Percentiles rank a stretch among this genome's conserved stretches.
Evolutionary conservation across 2,329 filamentous ascomycete species (phyloP).

Genomic region (Exophiala mesophila): DNA sequence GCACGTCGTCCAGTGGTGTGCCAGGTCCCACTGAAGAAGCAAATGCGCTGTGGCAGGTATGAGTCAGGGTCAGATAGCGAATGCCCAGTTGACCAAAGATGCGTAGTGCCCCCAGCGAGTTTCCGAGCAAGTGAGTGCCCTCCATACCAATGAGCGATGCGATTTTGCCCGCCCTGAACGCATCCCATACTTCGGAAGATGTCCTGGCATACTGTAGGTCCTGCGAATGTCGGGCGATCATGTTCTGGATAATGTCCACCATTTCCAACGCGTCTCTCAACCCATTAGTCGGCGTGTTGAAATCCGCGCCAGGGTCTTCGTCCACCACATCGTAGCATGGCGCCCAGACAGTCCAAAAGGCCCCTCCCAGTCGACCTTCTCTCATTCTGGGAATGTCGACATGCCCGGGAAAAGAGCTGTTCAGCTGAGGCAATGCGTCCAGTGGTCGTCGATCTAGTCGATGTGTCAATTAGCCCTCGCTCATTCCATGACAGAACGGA

Average conservation of each 20-base stretch:
- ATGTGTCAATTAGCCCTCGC: neutral
- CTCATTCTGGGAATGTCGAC: conserved; percentile 73
- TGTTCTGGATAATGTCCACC: conserved; percentile 17
- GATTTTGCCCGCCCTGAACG: conserved; percentile 24
- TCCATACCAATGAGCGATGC: conserved; percentile 29
- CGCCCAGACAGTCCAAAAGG: conserved; percentile 85
- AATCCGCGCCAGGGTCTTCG: conserved; percentile 10
- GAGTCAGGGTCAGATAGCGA: conserved; percentile 27
- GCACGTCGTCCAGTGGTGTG: conserved; percentile 8
- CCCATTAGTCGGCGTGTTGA: conserved; percentile 13
- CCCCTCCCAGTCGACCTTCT: conserved; percentile 68
- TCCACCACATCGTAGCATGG: conserved; percentile 66
- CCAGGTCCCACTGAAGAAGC: conserved; percentile 25
- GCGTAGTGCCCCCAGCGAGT: conserved; percentile 26
- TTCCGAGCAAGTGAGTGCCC: conserved; percentile 29
- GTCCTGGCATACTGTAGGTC: conserved; percentile 12
- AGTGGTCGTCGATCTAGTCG: conserved; percentile 10
- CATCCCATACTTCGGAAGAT: conserved; percentile 9
- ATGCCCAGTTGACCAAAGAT: conserved; percentile 26
- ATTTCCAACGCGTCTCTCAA: conserved; percentile 17
- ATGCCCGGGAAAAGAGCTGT: conserved; percentile 63
- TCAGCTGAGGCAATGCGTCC: conserved; percentile 32
- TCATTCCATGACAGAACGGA: neutral
- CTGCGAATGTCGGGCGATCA: conserved; percentile 12
- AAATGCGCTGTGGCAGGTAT: conserved; percentile 30